Percentiles rank a stretch among this genome's conserved stretches.
phyloP scores from a whole-genome alignment of 1,284 basidiomycete species.

The Malassezia japonica region DNA sequence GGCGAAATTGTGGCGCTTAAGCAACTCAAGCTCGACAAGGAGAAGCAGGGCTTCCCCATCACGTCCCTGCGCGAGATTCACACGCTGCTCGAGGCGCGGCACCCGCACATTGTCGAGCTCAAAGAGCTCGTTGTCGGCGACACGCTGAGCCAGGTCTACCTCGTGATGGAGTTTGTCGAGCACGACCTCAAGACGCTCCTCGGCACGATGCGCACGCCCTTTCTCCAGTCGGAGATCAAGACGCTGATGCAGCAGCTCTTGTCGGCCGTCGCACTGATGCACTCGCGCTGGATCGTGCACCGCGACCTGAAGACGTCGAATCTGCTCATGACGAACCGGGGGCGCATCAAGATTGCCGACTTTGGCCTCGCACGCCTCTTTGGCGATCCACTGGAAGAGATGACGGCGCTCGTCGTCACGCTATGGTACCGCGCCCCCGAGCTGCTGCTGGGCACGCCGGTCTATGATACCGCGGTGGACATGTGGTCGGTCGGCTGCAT shows the following conservation, averaged over 20 bases:
- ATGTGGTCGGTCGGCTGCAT: constrained; percentile 94
- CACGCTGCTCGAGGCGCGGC: constrained; percentile 66
- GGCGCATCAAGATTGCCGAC: constrained; percentile 95
- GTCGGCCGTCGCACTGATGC: constrained; percentile 84
- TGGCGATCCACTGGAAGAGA: constrained; percentile 81
- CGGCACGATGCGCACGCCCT: constrained; percentile 76
- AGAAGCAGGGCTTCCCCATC: constrained; percentile 96
- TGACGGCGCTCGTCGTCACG: constrained; percentile 95
- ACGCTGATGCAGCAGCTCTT: constrained; percentile 85
- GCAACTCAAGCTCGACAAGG: constrained; percentile 94
- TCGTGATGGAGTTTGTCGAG: constrained; percentile 99
- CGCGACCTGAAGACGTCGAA: constrained; percentile 96
- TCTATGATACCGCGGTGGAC: constrained; percentile 40
- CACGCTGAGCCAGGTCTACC: constrained; percentile 94
- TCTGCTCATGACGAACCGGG: constrained; percentile 94
- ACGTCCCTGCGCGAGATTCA: constrained; percentile 90
- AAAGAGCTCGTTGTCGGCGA: constrained; percentile 98
- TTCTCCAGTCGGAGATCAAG: constrained; percentile 95
- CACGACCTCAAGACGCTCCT: constrained; percentile 95
- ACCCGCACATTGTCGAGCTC: constrained; percentile 89
- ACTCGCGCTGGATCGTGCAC: constrained; percentile 93
- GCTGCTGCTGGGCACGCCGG: constrained; percentile 23
- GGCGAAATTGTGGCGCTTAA: constrained; percentile 86
- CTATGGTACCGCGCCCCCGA: constrained; percentile 72
- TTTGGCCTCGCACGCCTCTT: constrained; percentile 92